Evolutionary conservation across 371 early-diverging fungal species (phyloP).

Genomic region (Mucor plumbeus): DNA sequence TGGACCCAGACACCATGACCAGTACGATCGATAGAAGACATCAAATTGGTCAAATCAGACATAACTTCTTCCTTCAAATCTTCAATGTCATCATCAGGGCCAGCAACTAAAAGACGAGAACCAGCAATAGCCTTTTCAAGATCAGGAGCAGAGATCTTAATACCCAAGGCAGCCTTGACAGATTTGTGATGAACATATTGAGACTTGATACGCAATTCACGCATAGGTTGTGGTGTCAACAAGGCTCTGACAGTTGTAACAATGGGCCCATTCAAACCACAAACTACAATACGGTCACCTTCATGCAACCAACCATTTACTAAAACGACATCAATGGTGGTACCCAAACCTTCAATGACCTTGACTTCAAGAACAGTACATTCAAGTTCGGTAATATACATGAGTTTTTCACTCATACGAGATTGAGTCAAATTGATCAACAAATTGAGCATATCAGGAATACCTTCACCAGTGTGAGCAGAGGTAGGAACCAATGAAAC

Average conservation of each 20-base stretch:
- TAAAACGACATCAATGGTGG: constrained; percentile 98
- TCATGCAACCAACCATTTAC: constrained; percentile 97
- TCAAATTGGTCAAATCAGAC: constrained; percentile 83
- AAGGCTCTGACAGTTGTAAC: constrained; percentile 95
- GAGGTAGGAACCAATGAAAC: constrained; percentile 99
- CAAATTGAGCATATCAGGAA: constrained; percentile 97
- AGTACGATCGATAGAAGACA: constrained; percentile 83
- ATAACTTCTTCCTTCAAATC: constrained; percentile 94
- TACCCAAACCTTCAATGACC: constrained; percentile 99
- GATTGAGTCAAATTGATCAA: constrained; percentile 94
- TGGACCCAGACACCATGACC: constrained; percentile 99
- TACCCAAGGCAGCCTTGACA: constrained; percentile 98
- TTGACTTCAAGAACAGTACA: constrained; percentile 99
- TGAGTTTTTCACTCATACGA: constrained; percentile 94
- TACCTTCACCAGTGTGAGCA: constrained; percentile 99
- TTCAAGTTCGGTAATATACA: constrained; percentile 96
- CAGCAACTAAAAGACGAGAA: constrained; percentile 92
- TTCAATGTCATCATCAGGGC: constrained; percentile 97
- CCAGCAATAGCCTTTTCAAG: constrained; percentile 99
- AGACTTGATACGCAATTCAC: constrained; percentile 98
- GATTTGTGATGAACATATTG: constrained; percentile 96
- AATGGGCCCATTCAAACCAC: constrained; percentile 98
- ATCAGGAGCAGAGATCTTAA: constrained; percentile 97
- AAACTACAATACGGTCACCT: constrained; percentile 98
- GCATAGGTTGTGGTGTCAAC: constrained; percentile 98